phyloP scores from a whole-genome alignment of 1,284 basidiomycete species.

The Leccinum fallax region DNA sequence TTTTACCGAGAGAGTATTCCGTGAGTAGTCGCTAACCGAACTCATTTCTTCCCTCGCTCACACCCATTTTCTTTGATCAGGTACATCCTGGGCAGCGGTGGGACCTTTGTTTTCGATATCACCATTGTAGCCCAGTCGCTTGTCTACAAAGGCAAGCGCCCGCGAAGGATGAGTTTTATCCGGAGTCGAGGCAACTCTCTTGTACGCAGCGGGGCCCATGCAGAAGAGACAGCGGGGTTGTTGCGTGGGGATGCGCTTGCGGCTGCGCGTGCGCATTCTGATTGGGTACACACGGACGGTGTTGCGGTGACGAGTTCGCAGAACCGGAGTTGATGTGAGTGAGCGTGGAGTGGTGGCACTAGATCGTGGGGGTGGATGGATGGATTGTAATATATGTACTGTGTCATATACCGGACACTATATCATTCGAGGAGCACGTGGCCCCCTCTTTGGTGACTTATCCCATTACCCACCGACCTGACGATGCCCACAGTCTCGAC shows the following conservation, averaged over 20 bases:
- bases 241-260: slow-evolving; percentile 42
- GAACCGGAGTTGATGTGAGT: slow-evolving; percentile 27
- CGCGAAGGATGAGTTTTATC: slow-evolving; percentile 21
- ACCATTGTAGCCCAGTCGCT: slow-evolving; percentile 74
- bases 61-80: slow-evolving; percentile 39
- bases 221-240: slow-evolving; percentile 52
- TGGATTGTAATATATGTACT: neutral
- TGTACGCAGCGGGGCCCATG: slow-evolving; percentile 25
- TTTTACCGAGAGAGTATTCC: slow-evolving; percentile 76
- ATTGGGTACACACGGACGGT: slow-evolving; percentile 17
- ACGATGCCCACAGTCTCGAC: slow-evolving; percentile 23
- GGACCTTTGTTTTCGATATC: slow-evolving; percentile 88
- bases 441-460: neutral
- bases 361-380: neutral
- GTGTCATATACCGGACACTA: slow-evolving; percentile 2
- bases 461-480: slow-evolving; percentile 1
- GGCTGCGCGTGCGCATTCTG: slow-evolving; percentile 23
- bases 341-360: neutral
- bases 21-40: slow-evolving; percentile 46
- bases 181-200: slow-evolving; percentile 37
- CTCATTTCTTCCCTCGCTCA: slow-evolving; percentile 7
- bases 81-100: slow-evolving; percentile 85
- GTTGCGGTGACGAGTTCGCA: slow-evolving; percentile 19
- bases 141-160: slow-evolving; percentile 48
- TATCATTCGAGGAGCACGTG: slow-evolving; percentile 22